These are phyloP conservation scores for Verbena officinalis DNA, from an alignment of 257 asterid genomes.

Conservation along the genomic window DNA sequence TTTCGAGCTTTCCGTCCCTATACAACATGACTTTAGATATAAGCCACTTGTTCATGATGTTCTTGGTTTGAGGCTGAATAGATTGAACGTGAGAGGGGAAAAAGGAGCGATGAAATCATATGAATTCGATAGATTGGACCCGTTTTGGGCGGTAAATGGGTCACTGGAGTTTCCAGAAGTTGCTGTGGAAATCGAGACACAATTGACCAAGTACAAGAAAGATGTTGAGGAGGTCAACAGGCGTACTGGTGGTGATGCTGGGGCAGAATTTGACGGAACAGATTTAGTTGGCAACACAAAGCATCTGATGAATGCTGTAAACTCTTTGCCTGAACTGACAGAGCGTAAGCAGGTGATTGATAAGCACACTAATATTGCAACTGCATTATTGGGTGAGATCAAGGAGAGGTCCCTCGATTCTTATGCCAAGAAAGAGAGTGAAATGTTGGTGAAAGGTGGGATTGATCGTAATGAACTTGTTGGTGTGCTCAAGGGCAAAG, in stretches of 20 bases:
- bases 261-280: conserved; percentile 87
- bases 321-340: conserved; percentile 92
- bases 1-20: conserved; percentile 86
- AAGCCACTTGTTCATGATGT: conserved; percentile 96
- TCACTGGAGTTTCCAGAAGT: conserved; percentile 86
- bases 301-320: conserved; percentile 95
- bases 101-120: conserved; percentile 82
- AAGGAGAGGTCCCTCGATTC: conserved; percentile 60
- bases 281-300: conserved; percentile 87
- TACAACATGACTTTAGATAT: conserved; percentile 96
- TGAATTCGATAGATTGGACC: conserved; percentile 77
- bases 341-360: conserved; percentile 86
- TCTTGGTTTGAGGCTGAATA: conserved; percentile 90
- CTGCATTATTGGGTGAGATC: conserved; percentile 58
- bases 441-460: conserved; percentile 87
- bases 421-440: conserved; percentile 83
- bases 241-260: conserved; percentile 82
- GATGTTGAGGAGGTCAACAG: conserved; percentile 93
- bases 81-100: conserved; percentile 86
- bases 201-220: conserved; percentile 77
- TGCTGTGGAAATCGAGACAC: conserved; percentile 87
- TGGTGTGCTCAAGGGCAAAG: conserved; percentile 85
- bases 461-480: conserved; percentile 83
- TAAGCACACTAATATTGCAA: conserved; percentile 90
- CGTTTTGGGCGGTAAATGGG: conserved; percentile 88